A percentile compares a stretch with the other conserved stretches of the same genome.
Evolutionary conservation across 768 basidiomycete species (phyloP).

Genomic region (Tricholoma bakamatsutake): DNA sequence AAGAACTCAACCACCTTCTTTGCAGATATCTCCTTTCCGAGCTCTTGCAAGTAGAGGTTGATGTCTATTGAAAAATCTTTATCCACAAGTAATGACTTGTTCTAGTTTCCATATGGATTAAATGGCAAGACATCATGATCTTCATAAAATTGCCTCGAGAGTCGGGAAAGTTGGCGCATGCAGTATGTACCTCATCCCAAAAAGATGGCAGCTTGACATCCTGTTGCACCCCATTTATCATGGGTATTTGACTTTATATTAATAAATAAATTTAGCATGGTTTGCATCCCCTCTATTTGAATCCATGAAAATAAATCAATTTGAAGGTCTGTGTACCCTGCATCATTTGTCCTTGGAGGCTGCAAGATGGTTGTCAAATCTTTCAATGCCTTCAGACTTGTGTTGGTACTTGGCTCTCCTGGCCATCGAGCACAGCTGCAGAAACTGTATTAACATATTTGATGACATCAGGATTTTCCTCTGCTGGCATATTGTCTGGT

Average conservation of each 20-base stretch:
- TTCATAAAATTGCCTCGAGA: constrained; percentile 12
- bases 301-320: constrained; percentile 1
- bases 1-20: constrained; percentile 20
- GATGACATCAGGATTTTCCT: not conserved
- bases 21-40: constrained; percentile 20
- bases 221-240: constrained; percentile 3
- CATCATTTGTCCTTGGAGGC: not conserved
- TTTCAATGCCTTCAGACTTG: not conserved
- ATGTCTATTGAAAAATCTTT: constrained; percentile 24
- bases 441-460: not conserved
- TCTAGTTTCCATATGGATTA: constrained; percentile 24
- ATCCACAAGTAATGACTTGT: constrained; percentile 20
- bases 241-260: constrained; percentile 1
- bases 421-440: not conserved
- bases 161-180: not conserved
- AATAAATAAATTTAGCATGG: constrained; percentile 3
- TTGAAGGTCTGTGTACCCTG: constrained; percentile 1
- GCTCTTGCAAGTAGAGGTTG: constrained; percentile 13
- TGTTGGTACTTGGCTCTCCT: not conserved
- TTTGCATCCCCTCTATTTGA: constrained; percentile 6
- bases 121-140: constrained; percentile 16
- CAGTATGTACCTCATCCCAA: not conserved
- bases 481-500: not conserved
- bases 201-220: constrained; percentile 3
- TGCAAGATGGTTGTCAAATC: not conserved